Conservation (phyloP, 2,329 filamentous ascomycete genomes). For the Colletotrichum tropicale region DNA sequence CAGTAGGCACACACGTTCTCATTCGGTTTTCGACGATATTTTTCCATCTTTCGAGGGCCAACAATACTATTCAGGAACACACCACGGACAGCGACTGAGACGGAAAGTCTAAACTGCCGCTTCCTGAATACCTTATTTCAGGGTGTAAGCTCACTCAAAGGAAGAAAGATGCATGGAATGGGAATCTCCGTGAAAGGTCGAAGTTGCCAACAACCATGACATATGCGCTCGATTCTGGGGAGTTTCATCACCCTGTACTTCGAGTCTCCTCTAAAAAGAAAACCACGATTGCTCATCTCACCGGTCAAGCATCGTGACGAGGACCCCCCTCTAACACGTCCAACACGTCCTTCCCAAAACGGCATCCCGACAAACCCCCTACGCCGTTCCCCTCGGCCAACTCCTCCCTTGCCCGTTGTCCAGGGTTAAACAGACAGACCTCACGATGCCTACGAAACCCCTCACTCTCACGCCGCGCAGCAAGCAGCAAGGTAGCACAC, state of each 20-base stretch:
- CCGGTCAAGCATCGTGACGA: not conserved
- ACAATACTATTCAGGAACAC: not conserved
- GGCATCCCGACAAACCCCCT: no score
- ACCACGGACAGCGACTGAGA: not conserved
- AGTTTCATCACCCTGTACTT: not conserved
- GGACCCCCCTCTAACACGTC: not conserved
- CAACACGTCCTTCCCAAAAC: not conserved
- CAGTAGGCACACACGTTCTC: not conserved
- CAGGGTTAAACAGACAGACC: not conserved
- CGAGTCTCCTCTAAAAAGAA: rapidly evolving
- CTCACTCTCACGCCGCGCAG: not conserved
- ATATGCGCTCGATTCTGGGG: not conserved
- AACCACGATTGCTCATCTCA: not conserved
- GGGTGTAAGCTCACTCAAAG: not conserved
- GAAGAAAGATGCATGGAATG: no score
- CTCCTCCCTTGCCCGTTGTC: not conserved
- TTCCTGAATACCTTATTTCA: not conserved
- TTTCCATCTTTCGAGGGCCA: not conserved
- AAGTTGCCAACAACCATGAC: not conserved
- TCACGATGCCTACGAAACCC: not conserved
- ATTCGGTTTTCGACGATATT: not conserved
- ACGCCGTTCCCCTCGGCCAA: no score
- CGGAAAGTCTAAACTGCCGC: rapidly evolving
- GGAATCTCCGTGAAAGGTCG: not conserved
- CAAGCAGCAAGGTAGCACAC: not conserved